A percentile compares a stretch with the other conserved stretches of the same genome.
Conservation (phyloP, 345 rosid genomes). For the Eucalyptus caleyi region DNA sequence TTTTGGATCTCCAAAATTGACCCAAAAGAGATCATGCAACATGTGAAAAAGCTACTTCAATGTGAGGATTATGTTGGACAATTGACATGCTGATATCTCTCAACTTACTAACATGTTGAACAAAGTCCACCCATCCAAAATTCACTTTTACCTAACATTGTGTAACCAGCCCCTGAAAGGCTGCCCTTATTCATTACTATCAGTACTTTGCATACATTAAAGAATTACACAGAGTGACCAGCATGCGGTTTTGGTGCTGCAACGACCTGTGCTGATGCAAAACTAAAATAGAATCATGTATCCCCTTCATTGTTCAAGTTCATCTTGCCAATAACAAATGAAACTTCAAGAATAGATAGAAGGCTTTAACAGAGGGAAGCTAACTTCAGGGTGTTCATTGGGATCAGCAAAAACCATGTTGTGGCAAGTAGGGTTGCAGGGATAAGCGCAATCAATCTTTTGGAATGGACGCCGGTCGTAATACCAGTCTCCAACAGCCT, state of each 20-base stretch:
- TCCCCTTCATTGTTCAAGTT: background rate
- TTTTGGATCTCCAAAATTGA: background rate
- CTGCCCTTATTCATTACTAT: background rate
- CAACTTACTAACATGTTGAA: background rate
- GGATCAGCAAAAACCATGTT: constrained; percentile 21
- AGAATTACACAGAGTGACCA: background rate
- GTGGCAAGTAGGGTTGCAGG: constrained; percentile 92
- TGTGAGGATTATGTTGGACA: background rate
- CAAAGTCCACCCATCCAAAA: background rate
- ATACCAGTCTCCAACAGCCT: constrained; percentile 91
- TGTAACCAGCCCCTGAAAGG: background rate
- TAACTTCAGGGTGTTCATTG: background rate
- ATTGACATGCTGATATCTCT: background rate
- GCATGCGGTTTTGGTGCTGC: background rate
- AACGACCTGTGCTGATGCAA: background rate
- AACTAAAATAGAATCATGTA: background rate
- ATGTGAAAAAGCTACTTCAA: background rate
- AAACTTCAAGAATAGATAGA: background rate
- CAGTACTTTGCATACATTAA: background rate
- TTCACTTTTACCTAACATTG: background rate
- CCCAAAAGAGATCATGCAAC: background rate
- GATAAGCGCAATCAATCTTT: constrained; percentile 85
- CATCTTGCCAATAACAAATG: background rate
- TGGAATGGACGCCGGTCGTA: constrained; percentile 49
- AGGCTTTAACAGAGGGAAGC: background rate